phyloP scores from a whole-genome alignment of 805 yeast genomes.

The Wickerhamiella brachini region DNA sequence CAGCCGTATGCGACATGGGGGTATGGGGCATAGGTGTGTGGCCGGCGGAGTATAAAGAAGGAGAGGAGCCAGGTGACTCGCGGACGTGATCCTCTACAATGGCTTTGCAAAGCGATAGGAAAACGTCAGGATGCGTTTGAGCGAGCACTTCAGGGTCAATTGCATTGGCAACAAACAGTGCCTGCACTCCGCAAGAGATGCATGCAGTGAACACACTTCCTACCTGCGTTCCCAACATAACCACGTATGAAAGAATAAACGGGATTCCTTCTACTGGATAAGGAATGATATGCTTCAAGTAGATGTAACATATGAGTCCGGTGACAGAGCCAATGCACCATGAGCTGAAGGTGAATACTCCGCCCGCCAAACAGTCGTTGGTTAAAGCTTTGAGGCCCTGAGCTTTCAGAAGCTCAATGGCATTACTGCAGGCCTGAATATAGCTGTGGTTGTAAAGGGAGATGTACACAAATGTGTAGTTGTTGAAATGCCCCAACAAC shows the following conservation, averaged over 20 bases:
- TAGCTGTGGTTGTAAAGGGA: slow-evolving; percentile 80
- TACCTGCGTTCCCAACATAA: slow-evolving; percentile 63
- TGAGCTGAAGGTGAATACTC: slow-evolving; percentile 66
- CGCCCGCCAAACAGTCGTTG: slow-evolving; percentile 69
- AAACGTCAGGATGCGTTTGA: slow-evolving; percentile 46
- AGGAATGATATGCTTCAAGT: slow-evolving; percentile 54
- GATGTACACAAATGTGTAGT: slow-evolving; percentile 75
- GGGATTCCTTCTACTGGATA: slow-evolving; percentile 38
- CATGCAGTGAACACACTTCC: slow-evolving; percentile 59
- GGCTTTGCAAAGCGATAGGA: neutral
- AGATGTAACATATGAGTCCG: slow-evolving; percentile 48
- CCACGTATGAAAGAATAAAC: slow-evolving; percentile 50
- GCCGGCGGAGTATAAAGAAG: too few relatives aligned
- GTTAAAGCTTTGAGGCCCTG: slow-evolving; percentile 77
- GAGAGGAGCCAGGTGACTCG: too few relatives aligned
- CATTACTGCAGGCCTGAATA: slow-evolving; percentile 61
- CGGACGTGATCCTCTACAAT: neutral
- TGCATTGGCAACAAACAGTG: slow-evolving; percentile 72
- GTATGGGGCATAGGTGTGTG: too few relatives aligned
- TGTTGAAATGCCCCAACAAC: slow-evolving; percentile 75
- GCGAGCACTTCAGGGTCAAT: slow-evolving; percentile 75
- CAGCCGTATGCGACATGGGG: too few relatives aligned
- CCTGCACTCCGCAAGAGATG: slow-evolving; percentile 67
- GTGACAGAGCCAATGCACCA: slow-evolving; percentile 57
- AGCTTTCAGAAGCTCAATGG: slow-evolving; percentile 61